Evolutionary conservation across 1,284 basidiomycete species (phyloP).

Genomic region (Trichosporon asahii): DNA sequence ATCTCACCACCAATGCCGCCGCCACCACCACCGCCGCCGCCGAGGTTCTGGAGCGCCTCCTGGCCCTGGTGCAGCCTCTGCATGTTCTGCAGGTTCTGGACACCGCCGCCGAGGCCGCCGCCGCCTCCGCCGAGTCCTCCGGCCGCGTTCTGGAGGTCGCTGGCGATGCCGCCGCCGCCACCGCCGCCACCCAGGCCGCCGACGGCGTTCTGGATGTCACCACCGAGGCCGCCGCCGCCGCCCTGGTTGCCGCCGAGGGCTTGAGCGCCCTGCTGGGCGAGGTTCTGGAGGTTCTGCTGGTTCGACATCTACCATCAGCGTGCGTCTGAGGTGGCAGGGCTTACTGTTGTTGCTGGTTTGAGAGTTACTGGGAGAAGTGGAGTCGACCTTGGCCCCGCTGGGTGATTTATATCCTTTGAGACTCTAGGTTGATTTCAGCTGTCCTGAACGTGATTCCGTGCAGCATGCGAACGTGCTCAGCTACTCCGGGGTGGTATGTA

Average conservation of each 20-base stretch:
- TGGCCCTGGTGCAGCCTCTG: neutral
- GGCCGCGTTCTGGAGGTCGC: neutral
- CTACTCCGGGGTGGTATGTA: too few species aligned
- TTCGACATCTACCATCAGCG: neutral
- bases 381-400: neutral
- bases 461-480: neutral
- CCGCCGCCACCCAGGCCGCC: neutral
- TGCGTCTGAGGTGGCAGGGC: neutral
- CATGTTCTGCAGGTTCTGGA: neutral
- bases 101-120: neutral
- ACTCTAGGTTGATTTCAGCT: neutral
- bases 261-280: neutral
- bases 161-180: neutral
- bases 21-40: neutral
- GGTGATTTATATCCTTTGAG: neutral
- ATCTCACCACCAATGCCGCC: neutral
- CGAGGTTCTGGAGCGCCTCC: neutral
- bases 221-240: neutral
- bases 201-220: neutral
- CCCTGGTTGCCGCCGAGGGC: neutral
- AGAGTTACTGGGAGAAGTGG: neutral
- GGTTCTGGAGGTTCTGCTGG: neutral
- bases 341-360: neutral
- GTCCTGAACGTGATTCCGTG: neutral
- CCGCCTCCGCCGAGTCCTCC: neutral